Evolutionary conservation across 345 rosid species (phyloP).

Genomic region (Eucalyptus caleyi): DNA sequence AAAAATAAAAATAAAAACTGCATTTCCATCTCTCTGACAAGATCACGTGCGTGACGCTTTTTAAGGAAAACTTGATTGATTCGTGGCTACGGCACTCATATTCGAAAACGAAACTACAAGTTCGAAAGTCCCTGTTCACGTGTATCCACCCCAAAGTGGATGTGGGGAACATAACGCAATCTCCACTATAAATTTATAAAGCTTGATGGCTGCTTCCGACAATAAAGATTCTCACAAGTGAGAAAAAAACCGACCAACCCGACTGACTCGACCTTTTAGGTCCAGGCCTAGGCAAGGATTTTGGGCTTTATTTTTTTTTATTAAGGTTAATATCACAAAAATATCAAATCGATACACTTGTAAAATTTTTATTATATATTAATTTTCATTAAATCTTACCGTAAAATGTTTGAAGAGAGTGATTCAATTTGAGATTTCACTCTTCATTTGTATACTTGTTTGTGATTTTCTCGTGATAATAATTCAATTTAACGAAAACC

Average conservation of each 20-base stretch:
- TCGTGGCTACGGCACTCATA: neutral
- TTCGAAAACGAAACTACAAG: neutral
- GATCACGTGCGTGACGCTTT: neutral
- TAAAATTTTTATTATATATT: fast-evolving
- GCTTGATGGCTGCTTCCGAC: neutral
- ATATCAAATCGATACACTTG: fast-evolving
- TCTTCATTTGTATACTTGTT: too few relatives aligned
- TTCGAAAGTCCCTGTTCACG: neutral
- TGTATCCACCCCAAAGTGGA: neutral
- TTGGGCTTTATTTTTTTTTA: neutral
- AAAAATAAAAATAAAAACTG: neutral
- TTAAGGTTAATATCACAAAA: too few relatives aligned
- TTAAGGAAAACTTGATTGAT: neutral
- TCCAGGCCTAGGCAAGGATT: neutral
- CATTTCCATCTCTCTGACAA: neutral
- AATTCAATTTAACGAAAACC: too few relatives aligned
- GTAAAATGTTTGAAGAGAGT: too few relatives aligned
- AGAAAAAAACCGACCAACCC: neutral
- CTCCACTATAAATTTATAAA: neutral
- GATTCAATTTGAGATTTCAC: too few relatives aligned
- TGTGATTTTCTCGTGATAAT: too few relatives aligned
- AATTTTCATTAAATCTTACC: too few relatives aligned
- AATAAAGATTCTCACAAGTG: neutral
- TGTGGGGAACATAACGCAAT: neutral
- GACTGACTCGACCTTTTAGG: fast-evolving